phyloP scores from a whole-genome alignment of 164 flowering plant genomes.

The Paratinospora sagittata region DNA sequence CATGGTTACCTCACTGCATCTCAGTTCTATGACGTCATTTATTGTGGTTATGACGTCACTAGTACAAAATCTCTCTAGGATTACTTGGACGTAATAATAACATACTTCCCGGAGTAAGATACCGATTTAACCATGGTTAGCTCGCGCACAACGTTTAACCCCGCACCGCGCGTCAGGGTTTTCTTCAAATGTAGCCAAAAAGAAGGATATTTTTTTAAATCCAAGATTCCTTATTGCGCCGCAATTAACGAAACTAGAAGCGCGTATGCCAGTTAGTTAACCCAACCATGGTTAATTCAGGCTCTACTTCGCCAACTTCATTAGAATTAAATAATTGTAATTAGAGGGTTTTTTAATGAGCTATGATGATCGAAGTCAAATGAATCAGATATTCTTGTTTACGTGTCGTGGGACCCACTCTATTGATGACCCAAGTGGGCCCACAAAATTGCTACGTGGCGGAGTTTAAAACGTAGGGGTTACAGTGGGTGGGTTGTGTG shows the following conservation, averaged over 20 bases:
- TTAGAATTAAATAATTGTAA: neutral
- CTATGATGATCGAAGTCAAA: no score
- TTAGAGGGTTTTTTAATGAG: no score
- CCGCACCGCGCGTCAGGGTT: no score
- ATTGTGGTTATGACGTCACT: neutral
- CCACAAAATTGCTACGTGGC: neutral
- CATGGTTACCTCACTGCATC: neutral
- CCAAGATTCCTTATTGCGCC: conserved; percentile 15
- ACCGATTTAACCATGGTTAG: neutral
- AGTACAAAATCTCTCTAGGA: neutral
- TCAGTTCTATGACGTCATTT: neutral
- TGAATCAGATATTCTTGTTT: neutral
- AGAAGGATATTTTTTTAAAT: neutral
- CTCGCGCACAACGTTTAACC: no score
- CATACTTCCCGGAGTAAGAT: neutral
- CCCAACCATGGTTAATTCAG: conserved; percentile 7
- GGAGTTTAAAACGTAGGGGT: neutral
- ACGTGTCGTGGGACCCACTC: no score
- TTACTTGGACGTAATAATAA: no score
- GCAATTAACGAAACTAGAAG: conserved; percentile 19
- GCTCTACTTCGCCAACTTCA: neutral
- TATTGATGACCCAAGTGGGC: neutral
- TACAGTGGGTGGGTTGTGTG: neutral
- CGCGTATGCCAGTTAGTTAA: neutral
- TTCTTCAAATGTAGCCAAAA: no score